Evolutionary conservation across 495 filamentous ascomycete genomes (phyloP), one percentile per base, ranked within the genome.

Genomic region (Aspergillus olivimuriae): DNA sequence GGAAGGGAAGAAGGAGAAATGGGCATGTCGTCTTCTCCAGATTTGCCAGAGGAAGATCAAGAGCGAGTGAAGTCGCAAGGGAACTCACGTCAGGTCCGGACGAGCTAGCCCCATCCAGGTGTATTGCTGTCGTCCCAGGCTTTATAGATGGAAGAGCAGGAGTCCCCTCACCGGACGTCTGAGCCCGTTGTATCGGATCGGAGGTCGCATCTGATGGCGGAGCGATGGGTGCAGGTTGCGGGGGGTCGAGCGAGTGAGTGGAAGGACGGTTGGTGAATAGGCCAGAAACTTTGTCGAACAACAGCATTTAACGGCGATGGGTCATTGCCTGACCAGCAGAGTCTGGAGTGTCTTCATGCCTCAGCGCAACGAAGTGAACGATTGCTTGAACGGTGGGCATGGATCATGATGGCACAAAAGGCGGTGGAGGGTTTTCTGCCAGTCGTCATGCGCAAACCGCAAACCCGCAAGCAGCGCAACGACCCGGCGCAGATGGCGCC

Each of bases 381-480:
- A 8, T 9, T 12, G 28, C 39, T n/a, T n/a, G n/a, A n/a, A n/a
- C n/a, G n/a, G n/a, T n/a, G n/a, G n/a, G 41, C 44, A 46, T 46
- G 41, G 46, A 55, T 54, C 46, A 50, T 59, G 46, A 46, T 52
- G 43, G 47, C 22, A 40, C 46, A 43, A 42, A 48, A 51, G 61
- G 63, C 61, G 61, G 63, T 65, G 48, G 34, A 59, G 15, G 21
- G 20, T 33, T 34, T 45, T 55, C 47, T 55, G 48, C 48, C 45
- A 18, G 10, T 31, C 28, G 31, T 22, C 19, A 20, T 39, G 17
- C 30, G 28, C 35, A 40, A 18, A 15, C 35, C 12, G 5, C 8
- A 7, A 39, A 34, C 12, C 39, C 46, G n/a, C n/a, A n/a, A n/a
- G n/a, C n/a, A n/a, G n/a, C n/a, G n/a, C n/a, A n/a, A n/a, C n/a